A percentile compares a stretch with the other conserved stretches of the same genome.
These are phyloP conservation scores for Aotearoamyces nothofagi DNA, from an alignment of 2,329 filamentous ascomycete species.

Conservation along the genomic window DNA sequence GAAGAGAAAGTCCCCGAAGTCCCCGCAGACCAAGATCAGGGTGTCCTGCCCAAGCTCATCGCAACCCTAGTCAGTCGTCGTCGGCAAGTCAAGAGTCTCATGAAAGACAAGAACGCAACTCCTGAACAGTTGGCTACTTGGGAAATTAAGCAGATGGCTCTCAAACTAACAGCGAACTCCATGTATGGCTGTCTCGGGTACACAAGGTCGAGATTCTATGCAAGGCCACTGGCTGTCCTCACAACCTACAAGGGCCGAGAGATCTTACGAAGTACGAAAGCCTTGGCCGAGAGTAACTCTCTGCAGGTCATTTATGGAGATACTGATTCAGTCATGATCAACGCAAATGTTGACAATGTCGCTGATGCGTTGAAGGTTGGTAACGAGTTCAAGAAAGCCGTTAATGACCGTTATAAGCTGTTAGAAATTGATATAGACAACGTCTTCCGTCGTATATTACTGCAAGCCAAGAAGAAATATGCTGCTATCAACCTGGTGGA, in stretches of 20 bases:
- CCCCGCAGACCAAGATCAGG: slow-evolving; percentile 60
- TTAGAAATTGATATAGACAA: slow-evolving; percentile 98
- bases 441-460: slow-evolving; percentile 78
- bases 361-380: slow-evolving; percentile 83
- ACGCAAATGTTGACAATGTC: slow-evolving; percentile 90
- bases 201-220: slow-evolving; percentile 93
- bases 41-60: slow-evolving; percentile 82
- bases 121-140: slow-evolving; percentile 79
- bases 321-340: slow-evolving; percentile 99
- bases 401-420: slow-evolving; percentile 85
- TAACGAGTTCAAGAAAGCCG: slow-evolving; percentile 83
- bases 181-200: slow-evolving; percentile 99
- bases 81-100: slow-evolving; percentile 85
- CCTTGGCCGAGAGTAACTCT: slow-evolving; percentile 79
- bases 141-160: slow-evolving; percentile 94
- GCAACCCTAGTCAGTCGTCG: slow-evolving; percentile 79
- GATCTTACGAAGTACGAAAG: slow-evolving; percentile 91
- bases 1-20: slow-evolving; percentile 85
- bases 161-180: slow-evolving; percentile 96
- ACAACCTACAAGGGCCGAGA: slow-evolving; percentile 96
- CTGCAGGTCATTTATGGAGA: slow-evolving; percentile 97
- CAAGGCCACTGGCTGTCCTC: slow-evolving; percentile 83
- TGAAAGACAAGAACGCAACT: slow-evolving; percentile 87
- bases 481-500: slow-evolving; percentile 90
- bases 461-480: slow-evolving; percentile 99